phyloP scores from a whole-genome alignment of 2,329 filamentous ascomycete genomes.

The Colletotrichum melonis region DNA sequence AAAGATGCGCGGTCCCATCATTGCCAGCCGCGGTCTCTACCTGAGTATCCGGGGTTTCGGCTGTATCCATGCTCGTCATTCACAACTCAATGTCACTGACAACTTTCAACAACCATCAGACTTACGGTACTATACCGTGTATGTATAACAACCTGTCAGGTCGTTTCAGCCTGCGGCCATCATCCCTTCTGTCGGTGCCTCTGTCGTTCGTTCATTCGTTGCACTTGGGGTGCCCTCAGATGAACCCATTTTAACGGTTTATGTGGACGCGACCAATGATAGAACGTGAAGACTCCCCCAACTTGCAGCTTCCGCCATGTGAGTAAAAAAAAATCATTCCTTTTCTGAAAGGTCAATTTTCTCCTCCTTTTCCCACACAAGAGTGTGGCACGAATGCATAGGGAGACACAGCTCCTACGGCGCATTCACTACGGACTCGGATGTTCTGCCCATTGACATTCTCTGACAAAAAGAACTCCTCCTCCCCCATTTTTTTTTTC shows the following conservation, averaged over 20 bases:
- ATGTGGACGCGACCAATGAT: slow-evolving; percentile 10
- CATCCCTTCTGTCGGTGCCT: slow-evolving; percentile 9
- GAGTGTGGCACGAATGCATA: background rate
- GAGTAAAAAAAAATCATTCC: background rate
- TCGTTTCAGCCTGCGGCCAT: slow-evolving; percentile 28
- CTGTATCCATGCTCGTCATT: background rate
- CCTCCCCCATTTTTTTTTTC: background rate
- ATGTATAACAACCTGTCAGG: slow-evolving; percentile 12
- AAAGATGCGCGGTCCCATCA: background rate
- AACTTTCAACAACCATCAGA: background rate
- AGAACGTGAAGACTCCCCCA: background rate
- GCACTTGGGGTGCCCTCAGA: slow-evolving; percentile 5
- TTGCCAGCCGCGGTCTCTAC: background rate
- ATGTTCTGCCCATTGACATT: background rate
- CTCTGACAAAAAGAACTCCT: background rate
- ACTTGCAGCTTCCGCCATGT: background rate
- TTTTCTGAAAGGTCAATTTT: background rate
- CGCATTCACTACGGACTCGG: background rate
- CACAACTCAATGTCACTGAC: slow-evolving; percentile 8
- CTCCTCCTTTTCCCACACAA: background rate
- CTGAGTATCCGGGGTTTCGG: no score
- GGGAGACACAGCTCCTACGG: background rate
- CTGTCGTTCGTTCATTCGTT: slow-evolving; percentile 16
- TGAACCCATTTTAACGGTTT: slow-evolving; percentile 22
- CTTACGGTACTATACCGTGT: background rate